phyloP scores from a whole-genome alignment of 1,139 yeast species.

The Candida tropicalis region DNA sequence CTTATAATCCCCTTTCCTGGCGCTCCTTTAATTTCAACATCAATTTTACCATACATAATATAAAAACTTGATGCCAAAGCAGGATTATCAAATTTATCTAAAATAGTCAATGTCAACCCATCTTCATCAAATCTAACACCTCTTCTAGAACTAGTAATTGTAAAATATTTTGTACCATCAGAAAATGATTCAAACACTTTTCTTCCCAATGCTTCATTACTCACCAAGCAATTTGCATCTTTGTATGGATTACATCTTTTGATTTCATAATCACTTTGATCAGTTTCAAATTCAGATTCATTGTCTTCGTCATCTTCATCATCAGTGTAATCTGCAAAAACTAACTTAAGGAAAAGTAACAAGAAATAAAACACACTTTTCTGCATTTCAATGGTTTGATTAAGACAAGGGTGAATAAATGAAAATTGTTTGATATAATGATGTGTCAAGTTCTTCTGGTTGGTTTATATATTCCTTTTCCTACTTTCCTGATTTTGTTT shows the following conservation, averaged over 20 bases:
- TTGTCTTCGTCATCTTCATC: not conserved
- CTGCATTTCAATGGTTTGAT: no score
- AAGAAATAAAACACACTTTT: not conserved
- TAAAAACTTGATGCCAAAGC: conserved; percentile 37
- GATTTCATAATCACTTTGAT: conserved; percentile 14
- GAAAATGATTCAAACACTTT: conserved; percentile 20
- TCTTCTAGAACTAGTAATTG: conserved; percentile 14
- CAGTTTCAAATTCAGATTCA: not conserved
- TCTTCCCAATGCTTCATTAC: conserved; percentile 24
- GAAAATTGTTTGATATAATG: not conserved
- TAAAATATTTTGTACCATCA: conserved; percentile 15
- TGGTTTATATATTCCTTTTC: not conserved
- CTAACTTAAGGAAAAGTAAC: conserved; percentile 3
- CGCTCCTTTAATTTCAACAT: conserved; percentile 41
- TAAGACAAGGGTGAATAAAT: no score
- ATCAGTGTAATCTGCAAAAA: not conserved
- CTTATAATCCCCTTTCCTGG: conserved; percentile 46
- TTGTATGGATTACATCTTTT: conserved; percentile 28
- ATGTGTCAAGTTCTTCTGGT: not conserved
- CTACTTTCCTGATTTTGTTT: not conserved
- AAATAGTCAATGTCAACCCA: conserved; percentile 24
- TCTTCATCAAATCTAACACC: conserved; percentile 16
- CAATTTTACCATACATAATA: conserved; percentile 45
- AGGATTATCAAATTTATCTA: conserved; percentile 41
- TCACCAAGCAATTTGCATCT: conserved; percentile 25